Base-by-base conservation (phyloP, 2,329 filamentous ascomycete genomes). In the Biscogniauxia marginata region DNA sequence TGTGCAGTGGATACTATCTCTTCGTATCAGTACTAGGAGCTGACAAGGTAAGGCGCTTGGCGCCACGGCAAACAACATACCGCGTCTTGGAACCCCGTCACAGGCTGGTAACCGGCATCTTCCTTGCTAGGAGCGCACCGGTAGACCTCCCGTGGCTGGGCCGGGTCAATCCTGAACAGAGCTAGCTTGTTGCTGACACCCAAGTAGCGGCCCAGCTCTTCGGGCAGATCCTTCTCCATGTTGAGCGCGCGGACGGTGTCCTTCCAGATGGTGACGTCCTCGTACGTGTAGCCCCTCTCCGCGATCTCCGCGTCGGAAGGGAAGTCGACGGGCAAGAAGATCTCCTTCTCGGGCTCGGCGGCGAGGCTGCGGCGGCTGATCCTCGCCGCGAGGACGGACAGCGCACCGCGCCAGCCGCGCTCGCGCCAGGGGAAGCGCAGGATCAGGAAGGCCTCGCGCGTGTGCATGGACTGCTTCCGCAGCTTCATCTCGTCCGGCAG, bases 81-180 rank as follows among this genome's bases (percentile, higher is more conserved):
- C 46, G 84, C 84, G 69, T 91, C 89, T 59, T 88, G 84, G 67
- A 90, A 90, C 50, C 85, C 85, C 11, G 87, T 80, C 5, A 84
- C 76, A 1, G 86, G 83, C 66, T 88, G 84, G 62, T 87, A 87
- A 0, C 85, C 86, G 0, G 85, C 76, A 3, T 80, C 78, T 7
- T 80, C 79, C 60, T 79, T 79, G 16, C 71, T 76, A 0, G 88
- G 86, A 7, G 86, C 85, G 67, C 80, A 83, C 54, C 82, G 77
- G 56, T 79, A 79, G 2, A 91, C 84, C 59, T 85, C 76, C 22
- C 88, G 78, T 52, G 82, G 73, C 46, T 76, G 76, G 1, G 68
- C 72, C 13, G 84, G 82, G 66, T 90, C 84, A 61, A 89, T 78
- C 56, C 88, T 81, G 74, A 93, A 91, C 22, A 93, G 70, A 7